Base-by-base conservation (phyloP, 1,139 yeast genomes). In the Nakaseomyces sp. region DNA sequence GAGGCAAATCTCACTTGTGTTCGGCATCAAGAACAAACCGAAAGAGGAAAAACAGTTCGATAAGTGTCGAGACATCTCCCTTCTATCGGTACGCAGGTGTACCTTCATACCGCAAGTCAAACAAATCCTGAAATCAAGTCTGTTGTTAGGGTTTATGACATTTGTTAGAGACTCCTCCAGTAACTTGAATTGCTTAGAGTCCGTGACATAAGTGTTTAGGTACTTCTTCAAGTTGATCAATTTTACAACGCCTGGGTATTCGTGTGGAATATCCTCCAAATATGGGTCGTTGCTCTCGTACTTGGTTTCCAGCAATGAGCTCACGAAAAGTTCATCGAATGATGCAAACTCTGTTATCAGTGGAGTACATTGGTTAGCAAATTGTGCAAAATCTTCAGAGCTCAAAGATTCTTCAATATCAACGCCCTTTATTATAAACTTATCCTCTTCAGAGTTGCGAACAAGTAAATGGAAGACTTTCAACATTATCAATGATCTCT, bases 201-300 rank as follows among this genome's bases (percentile, higher is more conserved):
- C 70, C 2, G 83, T 79, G 59, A 84, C 81, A 57, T 89, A 86
- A 28, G 72, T 73, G 53, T 83, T 89, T 46, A 86, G 60, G 43
- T 84, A 71, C 16, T 68, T 67, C 0, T 95, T 91, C 33, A 87
- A 65, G 43, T 77, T 75, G 18, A 79, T 69, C 43, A 87, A 64
- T 45, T 76, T 74, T 12, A 81, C 67, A 3, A 80, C 68, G 2
- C 93, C 91, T 0, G 94, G 88, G 51, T 77, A 83, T 44, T 81
- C 81, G 49, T 54, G 47, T 13, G 58, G 58, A 22, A 56, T 50
- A 10, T 47, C 42, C 17, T 37, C 37, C 42, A 57, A 42, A 19
- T 48, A 47, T 4, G 48, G 50, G 29, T 54, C 55, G 25, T 29
- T 28, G 7, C 16, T 15, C 20, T 46, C 43, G 1, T 48, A 43